Evolutionary conservation across 352 stramenopile genomes (phyloP), one percentile per base, ranked within the genome.

Genomic region (Thalassiosira exigua): DNA sequence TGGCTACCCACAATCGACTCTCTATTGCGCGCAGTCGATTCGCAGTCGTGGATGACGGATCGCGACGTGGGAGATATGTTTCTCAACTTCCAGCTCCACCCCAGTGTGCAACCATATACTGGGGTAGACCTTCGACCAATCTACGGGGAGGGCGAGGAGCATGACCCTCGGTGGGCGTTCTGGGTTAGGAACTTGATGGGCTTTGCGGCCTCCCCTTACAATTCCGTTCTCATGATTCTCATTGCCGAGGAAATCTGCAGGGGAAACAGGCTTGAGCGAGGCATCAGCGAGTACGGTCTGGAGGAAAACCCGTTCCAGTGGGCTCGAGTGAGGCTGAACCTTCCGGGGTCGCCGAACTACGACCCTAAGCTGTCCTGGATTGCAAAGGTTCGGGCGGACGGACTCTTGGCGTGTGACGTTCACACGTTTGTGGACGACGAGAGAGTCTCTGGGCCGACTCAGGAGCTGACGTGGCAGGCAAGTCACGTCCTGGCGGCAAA

Each of bases 51-150:
- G 0, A 81, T 86, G 66, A 29, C 48, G 4, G 81, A 92, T 57
- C 44, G 69, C 2, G 83, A 92, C 30, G 61, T 87, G 48, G 83
- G 76, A 0, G 81, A 90, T 42, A 84, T 83, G 69, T 92, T 90
- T 66, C 41, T 89, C 0, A 92, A 90, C 26, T 90, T 85, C 58
- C 19, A 72, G 0, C 30, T 90, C 0, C 67, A 90, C 73, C 29
- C 33, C 11, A 24, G 17, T 4, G 21, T 80, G 3, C 19, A 36
- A 12, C 9, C 21, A 0, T 83, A 54, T 27, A 62, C 52, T 32
- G 79, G 61, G 3, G 30, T 89, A 0, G 82, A 90, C 48, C 4
- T 82, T 0, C 44, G n/a, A 3, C 46, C 22, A 26, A 24, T 79
- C 41, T 19, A 22, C 11, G 48, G 53, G 22, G 17, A 59, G 11